Evolutionary conservation across 495 filamentous ascomycete species (phyloP).

Genomic region (Tuber umbilicatum): DNA sequence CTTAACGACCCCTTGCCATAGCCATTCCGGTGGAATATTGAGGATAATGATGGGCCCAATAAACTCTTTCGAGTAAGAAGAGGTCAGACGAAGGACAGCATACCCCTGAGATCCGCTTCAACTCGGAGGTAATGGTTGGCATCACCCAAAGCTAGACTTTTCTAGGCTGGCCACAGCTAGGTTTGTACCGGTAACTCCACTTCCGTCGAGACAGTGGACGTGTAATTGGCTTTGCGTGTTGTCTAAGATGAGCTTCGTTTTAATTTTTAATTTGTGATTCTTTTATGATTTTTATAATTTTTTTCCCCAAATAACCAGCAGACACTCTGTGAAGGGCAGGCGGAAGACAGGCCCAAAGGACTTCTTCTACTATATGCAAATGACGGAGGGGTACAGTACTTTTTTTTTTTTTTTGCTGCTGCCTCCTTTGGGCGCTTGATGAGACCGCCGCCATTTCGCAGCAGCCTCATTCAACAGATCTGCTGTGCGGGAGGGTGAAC

Average conservation of each 20-base stretch:
- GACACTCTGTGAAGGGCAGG: neutral
- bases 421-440: conserved; percentile 26
- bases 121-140: conserved; percentile 34
- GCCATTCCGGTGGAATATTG: conserved; percentile 18
- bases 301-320: neutral
- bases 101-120: conserved; percentile 30
- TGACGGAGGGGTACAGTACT: conserved; percentile 28
- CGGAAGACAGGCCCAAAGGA: conserved; percentile 16
- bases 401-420: conserved; percentile 36
- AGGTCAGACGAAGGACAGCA: conserved; percentile 32
- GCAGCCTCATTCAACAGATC: conserved; percentile 26
- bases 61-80: conserved; percentile 33
- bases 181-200: conserved; percentile 12
- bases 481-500: conserved; percentile 33
- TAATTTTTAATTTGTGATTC: neutral
- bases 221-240: conserved; percentile 27
- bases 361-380: conserved; percentile 21
- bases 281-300: too few species aligned
- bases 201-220: conserved; percentile 37
- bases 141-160: conserved; percentile 38
- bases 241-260: conserved; percentile 21
- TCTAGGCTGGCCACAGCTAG: conserved; percentile 27
- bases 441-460: conserved; percentile 21
- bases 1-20: conserved; percentile 29
- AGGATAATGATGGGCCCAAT: conserved; percentile 22